These are phyloP conservation scores for Maudiozyma humilis DNA, from an alignment of 1,139 yeast species.

Conservation along the genomic window DNA sequence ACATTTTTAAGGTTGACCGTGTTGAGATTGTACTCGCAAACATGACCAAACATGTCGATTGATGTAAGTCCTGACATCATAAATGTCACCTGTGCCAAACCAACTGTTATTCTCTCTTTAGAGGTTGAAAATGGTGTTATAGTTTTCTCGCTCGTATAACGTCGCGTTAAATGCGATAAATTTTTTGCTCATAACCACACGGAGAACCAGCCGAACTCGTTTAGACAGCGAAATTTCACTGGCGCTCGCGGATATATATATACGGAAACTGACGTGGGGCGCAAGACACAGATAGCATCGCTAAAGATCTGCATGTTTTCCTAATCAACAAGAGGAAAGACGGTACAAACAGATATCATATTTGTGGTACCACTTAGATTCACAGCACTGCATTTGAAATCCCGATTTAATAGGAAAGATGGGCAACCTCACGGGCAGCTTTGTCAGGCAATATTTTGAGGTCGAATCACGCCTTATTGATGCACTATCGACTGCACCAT, in stretches of 20 bases:
- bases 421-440: slow-evolving; percentile 3
- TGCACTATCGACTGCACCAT: slow-evolving; percentile 18
- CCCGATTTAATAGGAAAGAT: not conserved
- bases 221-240: not conserved
- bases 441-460: slow-evolving; percentile 14
- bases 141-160: not conserved
- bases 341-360: not conserved
- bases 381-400: not conserved
- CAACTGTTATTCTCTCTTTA: no score
- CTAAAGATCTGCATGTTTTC: not conserved
- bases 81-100: not conserved
- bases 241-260: not conserved
- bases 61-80: not conserved
- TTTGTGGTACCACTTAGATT: not conserved
- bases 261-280: not conserved
- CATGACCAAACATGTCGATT: slow-evolving; percentile 2
- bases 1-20: slow-evolving; percentile 8
- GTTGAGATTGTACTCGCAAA: slow-evolving; percentile 12
- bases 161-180: not conserved
- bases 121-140: not conserved
- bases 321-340: not conserved
- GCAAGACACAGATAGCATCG: not conserved
- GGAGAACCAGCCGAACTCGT: not conserved
- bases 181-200: not conserved
- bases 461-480: slow-evolving; percentile 18